phyloP scores from a whole-genome alignment of 192 early-diverging fungal species.

The Hyaloraphidium curvatum region DNA sequence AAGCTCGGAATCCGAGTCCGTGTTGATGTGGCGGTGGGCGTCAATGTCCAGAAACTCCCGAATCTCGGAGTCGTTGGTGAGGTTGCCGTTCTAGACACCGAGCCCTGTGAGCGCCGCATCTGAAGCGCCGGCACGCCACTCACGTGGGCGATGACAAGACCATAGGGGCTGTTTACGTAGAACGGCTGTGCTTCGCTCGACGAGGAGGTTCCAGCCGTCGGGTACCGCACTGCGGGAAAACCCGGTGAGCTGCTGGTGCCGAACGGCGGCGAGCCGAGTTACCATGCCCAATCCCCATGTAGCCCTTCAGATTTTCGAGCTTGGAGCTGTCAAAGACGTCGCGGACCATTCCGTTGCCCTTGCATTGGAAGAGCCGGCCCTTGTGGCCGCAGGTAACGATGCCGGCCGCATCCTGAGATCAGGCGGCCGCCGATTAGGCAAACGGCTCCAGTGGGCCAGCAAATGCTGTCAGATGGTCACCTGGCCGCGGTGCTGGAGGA shows the following conservation, averaged over 20 bases:
- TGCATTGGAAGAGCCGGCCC: conserved; percentile 94
- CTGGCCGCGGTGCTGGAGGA: conserved; percentile 97
- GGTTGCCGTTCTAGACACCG: conserved; percentile 72
- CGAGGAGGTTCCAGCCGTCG: conserved; percentile 92
- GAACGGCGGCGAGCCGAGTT: no score
- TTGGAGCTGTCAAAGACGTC: conserved; percentile 81
- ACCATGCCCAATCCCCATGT: conserved; percentile 95
- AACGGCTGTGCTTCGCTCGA: conserved; percentile 96
- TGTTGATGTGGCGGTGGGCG: conserved; percentile 99
- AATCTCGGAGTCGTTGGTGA: conserved; percentile 85
- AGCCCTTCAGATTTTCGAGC: conserved; percentile 56
- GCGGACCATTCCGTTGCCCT: conserved; percentile 97
- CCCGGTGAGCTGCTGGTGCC: no score
- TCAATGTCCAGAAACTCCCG: conserved; percentile 75
- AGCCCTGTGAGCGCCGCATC: neutral
- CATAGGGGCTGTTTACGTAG: conserved; percentile 99
- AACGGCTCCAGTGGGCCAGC: no score
- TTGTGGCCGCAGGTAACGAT: conserved; percentile 94
- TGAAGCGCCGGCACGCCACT: conserved; percentile 8
- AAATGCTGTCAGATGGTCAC: no score
- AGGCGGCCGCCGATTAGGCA: no score
- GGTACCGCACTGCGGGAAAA: conserved; percentile 66
- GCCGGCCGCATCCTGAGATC: conserved; percentile 99
- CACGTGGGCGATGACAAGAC: conserved; percentile 87
- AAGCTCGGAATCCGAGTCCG: conserved; percentile 97